Conservation (phyloP, 306 rosid genomes). For the Fagus sylvatica region DNA sequence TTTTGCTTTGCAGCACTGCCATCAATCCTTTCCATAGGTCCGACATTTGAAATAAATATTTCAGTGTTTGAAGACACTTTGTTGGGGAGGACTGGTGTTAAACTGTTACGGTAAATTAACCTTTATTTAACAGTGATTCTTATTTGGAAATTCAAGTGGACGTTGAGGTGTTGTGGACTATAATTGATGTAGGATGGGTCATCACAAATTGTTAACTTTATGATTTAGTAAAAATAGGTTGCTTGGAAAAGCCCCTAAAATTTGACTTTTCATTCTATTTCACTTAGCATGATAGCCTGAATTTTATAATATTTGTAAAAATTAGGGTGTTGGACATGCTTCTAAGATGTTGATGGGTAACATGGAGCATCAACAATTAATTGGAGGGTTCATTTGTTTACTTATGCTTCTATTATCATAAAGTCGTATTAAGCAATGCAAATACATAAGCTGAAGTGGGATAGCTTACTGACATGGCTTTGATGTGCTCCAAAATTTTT, state of each 20-base stretch:
- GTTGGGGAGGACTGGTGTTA: too few species aligned
- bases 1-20: too few species aligned
- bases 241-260: not conserved
- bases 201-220: not conserved
- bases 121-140: too few species aligned
- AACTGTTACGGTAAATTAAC: too few species aligned
- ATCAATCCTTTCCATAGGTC: too few species aligned
- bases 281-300: not conserved
- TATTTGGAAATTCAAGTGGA: too few species aligned
- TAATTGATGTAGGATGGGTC: not conserved
- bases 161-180: not conserved
- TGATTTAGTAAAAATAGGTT: not conserved
- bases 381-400: not conserved
- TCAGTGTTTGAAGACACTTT: not conserved
- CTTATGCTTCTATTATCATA: not conserved
- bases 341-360: too few species aligned
- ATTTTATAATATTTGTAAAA: too few species aligned
- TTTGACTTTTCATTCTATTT: not conserved
- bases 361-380: not conserved
- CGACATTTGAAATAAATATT: too few species aligned
- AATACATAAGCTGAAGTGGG: not conserved
- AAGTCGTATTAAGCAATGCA: not conserved
- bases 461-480: not conserved
- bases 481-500: not conserved
- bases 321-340: too few species aligned